Base-by-base conservation (phyloP, 768 basidiomycete genomes). In the Omphalotus guepiniiformis region DNA sequence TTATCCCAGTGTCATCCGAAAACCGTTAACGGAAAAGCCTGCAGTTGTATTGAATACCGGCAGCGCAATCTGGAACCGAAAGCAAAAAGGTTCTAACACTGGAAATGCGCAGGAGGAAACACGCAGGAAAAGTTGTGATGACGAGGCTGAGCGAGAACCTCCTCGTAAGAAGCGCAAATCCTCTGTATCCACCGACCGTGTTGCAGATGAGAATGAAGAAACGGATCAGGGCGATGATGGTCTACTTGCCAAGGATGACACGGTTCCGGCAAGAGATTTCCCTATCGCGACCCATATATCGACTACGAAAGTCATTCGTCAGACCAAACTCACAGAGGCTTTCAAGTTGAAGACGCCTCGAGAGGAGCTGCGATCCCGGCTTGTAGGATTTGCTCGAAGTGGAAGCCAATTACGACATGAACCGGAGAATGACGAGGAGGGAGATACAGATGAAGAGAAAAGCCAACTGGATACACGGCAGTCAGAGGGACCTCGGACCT, bases 1-100 rank as follows among this genome's bases (percentile, higher is more conserved):
- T n/a, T n/a, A n/a, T n/a, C 25, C 93, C 48, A 92, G 68, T 47
- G 92, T 73, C n/a, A 81, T 81, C 90, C 91, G 94, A n/a, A 62
- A 93, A 95, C 63, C 93, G 93, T 92, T 93, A 95, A 23, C 19
- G 46, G 30, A 29, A 30, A 16, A 34, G 15, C 38, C 18, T n/a
- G 21, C 23, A 15, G 46, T 47, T 6, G 28, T 47, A 8, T 8
- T 47, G 15, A 30, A 32, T 21, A 47, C 46, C 5, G 30, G 7
- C 21, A 19, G 16, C n/a, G 46, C 46, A 27, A 27, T 38, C 27
- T 47, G 46, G 46, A 39, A 39, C 27, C 23, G 46, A 37, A 25
- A 16, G 8, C 36, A 19, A 7, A 38, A 16, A 7, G 2, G 26
- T 28, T 18, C 16, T 18, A n/a, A 19, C 42, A 16, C 27, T 6